Percentiles rank a stretch among this genome's conserved stretches.
phyloP scores from a whole-genome alignment of 1,284 basidiomycete genomes.

The Anthracocystis setariae region DNA sequence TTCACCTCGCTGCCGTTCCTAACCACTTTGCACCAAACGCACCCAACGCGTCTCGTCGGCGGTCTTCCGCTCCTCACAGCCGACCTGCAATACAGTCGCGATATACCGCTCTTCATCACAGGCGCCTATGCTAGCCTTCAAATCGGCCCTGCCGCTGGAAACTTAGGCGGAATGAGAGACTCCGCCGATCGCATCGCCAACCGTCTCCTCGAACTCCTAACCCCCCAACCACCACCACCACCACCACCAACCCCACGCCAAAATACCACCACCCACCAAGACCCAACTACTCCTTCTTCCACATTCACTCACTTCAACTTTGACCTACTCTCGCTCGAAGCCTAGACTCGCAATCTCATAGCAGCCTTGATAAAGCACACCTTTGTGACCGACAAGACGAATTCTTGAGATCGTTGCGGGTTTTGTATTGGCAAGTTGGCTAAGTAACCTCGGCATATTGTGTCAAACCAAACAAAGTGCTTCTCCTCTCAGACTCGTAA shows the following conservation, averaged over 20 bases:
- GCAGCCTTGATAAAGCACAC: background rate
- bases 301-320: constrained; percentile 44
- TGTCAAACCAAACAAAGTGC: constrained; percentile 25
- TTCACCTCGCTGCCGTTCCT: constrained; percentile 59
- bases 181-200: constrained; percentile 68
- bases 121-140: constrained; percentile 62
- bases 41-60: constrained; percentile 54
- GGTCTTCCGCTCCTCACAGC: constrained; percentile 65
- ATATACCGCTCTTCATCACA: constrained; percentile 65
- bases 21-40: constrained; percentile 30
- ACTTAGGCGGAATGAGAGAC: constrained; percentile 67
- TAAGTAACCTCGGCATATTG: no score
- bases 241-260: no score
- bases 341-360: constrained; percentile 1
- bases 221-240: no score
- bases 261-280: no score
- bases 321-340: constrained; percentile 39
- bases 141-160: constrained; percentile 68
- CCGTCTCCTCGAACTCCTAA: constrained; percentile 40
- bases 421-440: no score
- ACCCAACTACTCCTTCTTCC: no score
- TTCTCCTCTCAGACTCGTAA: constrained; percentile 23
- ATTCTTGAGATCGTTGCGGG: no score
- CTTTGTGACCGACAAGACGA: no score
- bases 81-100: constrained; percentile 62